phyloP scores from a whole-genome alignment of 345 rosid genomes.

The Eucalyptus marginata region DNA sequence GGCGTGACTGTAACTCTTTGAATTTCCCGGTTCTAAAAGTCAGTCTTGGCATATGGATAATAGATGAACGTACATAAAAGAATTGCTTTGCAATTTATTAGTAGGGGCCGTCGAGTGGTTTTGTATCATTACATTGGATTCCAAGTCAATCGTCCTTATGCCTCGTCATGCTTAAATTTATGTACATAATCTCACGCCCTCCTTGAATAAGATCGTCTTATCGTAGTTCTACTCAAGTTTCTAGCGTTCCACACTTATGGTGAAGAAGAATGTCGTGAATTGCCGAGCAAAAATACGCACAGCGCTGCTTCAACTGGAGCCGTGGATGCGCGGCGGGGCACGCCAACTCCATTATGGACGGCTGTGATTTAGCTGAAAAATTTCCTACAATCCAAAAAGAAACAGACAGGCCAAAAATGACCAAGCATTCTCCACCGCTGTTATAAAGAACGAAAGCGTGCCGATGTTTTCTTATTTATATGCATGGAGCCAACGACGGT shows the following conservation, averaged over 20 bases:
- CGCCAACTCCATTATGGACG: background rate
- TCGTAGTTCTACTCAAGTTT: background rate
- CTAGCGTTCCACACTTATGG: background rate
- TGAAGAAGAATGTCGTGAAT: background rate
- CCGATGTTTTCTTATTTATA: background rate
- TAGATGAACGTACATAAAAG: background rate
- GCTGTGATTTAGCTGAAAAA: background rate
- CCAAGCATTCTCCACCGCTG: background rate
- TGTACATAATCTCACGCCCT: background rate
- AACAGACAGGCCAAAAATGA: background rate
- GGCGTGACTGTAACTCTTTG: background rate
- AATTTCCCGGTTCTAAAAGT: background rate
- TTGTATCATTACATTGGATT: background rate
- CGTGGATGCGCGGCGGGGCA: background rate
- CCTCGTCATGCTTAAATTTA: background rate
- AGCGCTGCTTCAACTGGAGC: background rate
- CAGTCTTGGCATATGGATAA: background rate
- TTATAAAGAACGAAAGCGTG: background rate
- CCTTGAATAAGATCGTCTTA: background rate
- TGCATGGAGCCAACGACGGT: background rate
- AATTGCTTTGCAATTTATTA: background rate
- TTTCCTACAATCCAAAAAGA: background rate
- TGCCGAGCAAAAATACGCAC: background rate
- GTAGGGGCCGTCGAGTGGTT: background rate
- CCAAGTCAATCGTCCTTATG: background rate